A percentile compares a stretch with the other conserved stretches of the same genome.
These are phyloP conservation scores for Scutellaria baicalensis DNA, from an alignment of 257 asterid genomes.

Conservation along the genomic window DNA sequence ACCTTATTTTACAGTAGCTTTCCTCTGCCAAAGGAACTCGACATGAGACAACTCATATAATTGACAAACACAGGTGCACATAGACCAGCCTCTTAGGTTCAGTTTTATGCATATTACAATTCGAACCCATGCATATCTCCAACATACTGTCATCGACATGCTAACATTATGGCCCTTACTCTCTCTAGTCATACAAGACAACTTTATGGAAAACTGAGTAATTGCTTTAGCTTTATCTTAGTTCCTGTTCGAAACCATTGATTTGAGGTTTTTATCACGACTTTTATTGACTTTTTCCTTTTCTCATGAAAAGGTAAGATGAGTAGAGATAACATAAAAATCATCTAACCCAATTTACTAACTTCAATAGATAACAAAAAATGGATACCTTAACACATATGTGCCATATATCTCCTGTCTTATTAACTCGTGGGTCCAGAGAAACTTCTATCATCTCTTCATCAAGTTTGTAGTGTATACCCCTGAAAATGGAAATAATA, in stretches of 20 bases:
- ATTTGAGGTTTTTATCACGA: not conserved
- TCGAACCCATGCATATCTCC: not conserved
- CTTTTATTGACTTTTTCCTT: not conserved
- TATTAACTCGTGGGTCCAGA: constrained; percentile 73
- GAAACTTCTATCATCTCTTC: constrained; percentile 60
- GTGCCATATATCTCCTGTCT: constrained; percentile 96
- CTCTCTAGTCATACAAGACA: not conserved
- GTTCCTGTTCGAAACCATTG: not conserved
- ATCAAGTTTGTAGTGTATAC: constrained; percentile 20
- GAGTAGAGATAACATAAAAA: not conserved
- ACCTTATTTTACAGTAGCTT: not conserved
- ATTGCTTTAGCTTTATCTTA: not conserved
- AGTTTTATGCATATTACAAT: not conserved
- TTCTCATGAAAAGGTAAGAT: constrained; percentile 8
- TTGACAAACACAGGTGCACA: constrained; percentile 2
- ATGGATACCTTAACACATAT: constrained; percentile 71
- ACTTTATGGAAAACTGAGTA: constrained; percentile 2
- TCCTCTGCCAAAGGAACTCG: constrained; percentile 5
- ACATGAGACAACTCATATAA: not conserved
- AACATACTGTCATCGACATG: not conserved
- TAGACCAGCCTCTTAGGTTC: not conserved
- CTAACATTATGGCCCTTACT: not conserved
- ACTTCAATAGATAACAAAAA: not conserved
- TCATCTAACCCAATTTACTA: not conserved
- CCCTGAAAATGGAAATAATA: constrained; percentile 27